Base-by-base conservation (phyloP, 75 land plant species). In the Sequoia sempervirens region DNA sequence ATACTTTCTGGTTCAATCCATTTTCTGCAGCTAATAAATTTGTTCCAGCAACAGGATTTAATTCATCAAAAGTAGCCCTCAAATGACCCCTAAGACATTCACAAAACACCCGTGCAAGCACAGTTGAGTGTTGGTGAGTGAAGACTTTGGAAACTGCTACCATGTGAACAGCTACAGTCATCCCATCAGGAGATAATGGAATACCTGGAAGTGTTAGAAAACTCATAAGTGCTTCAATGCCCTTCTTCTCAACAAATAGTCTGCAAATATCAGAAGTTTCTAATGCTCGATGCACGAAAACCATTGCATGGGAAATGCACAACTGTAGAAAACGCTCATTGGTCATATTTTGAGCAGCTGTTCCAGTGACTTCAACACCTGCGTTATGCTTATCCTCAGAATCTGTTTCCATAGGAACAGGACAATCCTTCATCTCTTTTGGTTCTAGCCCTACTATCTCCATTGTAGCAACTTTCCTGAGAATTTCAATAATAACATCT, bases 231-330 rank as follows among this genome's bases (percentile, higher is more conserved):
- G 99, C 93, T 81, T 98, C 96, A 79, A 98, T 93, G 18, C 99
- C 99, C 23, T 90, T 90, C 54, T 92, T 96, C 85, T 98, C 99
- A 72, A 98, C 96, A 90, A 98, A 98, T 46, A 95, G 75, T 73
- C 95, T 84, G 70, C 99, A 92, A 80, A 92, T 95, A 84, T 98
- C 99, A 83, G 97, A 85, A 88, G 95, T 98, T 68, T 96, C 97
- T 84, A 95, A 89, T 45, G 93, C 88, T 75, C 94, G 89, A 84
- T 98, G 97, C 82, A 98, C 87, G 74, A 98, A 86, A 13, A 98
- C 94, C 92, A 97, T 94, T 75, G 92, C 90, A 92, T 98, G 96
- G 54, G 94, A 94, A 26, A 93, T 95, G 80, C 91, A 93, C n/a
- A 95, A 87, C 75, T 93, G 92, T 45, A 95, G 79, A 83, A 92